Base-by-base conservation (phyloP, 306 rosid species). In the Vicia faba region DNA sequence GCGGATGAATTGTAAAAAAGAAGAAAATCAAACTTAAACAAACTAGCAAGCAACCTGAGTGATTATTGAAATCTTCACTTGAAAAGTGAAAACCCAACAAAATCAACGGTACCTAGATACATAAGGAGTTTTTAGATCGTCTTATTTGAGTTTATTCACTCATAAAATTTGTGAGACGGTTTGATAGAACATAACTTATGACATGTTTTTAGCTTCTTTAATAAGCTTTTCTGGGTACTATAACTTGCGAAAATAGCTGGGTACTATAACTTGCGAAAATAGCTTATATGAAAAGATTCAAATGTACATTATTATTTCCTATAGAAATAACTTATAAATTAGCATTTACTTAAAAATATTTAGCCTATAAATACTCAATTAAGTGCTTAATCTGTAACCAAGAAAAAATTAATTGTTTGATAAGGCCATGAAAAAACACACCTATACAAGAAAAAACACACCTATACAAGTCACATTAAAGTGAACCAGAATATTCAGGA, bases 401-500 rank as follows among this genome's bases (percentile, higher is more conserved):
- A 29, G 33, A 29, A 29, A 26, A 26, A 29, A 29, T 2, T 2
- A 28, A 28, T 4, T 28, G 31, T 2, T 28, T 28, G 4, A 28
- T 28, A 4, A 26, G 29, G 29, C 29, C 2, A 2, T 28, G 31
- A 5, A n/a, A n/a, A n/a, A n/a, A n/a, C n/a, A n/a, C n/a, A n/a
- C 15, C n/a, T 19, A 4, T 3, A n/a, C 7, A 5, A 15, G 11
- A 8, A 51, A 28, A 16, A 18, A 39, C 61, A 36, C 10, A 84
- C 98, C 97, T 86, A 61, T 89, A 93, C 78, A 93, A 78, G 79
- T 89, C 97, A 72, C 98, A 93, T 70, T 93, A 97, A 70, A 89
- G 97, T 15, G 97, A 83, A 8, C 97, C 97, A 20, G 97, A 89
- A 66, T 97, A 89, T 11, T 97, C 96, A 0, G 96, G 98, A 69